Evolutionary conservation across 2,329 filamentous ascomycete genomes (phyloP).

Genomic region (Talaromyces sp.): DNA sequence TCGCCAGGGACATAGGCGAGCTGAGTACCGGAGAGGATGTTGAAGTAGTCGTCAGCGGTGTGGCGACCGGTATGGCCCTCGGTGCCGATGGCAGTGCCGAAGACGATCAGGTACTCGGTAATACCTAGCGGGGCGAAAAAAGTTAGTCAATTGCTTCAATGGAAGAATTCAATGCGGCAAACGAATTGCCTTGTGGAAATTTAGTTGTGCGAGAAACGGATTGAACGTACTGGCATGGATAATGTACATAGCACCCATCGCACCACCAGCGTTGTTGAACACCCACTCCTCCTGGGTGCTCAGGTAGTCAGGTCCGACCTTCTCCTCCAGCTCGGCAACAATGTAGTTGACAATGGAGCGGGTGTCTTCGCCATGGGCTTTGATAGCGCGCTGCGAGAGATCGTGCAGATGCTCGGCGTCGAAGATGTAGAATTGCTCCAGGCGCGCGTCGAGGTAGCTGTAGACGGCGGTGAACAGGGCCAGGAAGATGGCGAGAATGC

Average conservation of each 20-base stretch:
- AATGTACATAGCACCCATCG: slow-evolving; percentile 90
- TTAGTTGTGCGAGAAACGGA: neutral
- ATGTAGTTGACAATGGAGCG: slow-evolving; percentile 69
- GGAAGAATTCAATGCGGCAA: neutral
- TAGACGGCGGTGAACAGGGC: slow-evolving; percentile 41
- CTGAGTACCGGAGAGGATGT: slow-evolving; percentile 66
- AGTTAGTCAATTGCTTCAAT: slow-evolving; percentile 4
- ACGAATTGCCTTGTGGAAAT: neutral
- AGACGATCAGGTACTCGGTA: slow-evolving; percentile 89
- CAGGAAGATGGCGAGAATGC: slow-evolving; percentile 37
- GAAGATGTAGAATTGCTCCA: slow-evolving; percentile 72
- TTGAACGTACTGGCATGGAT: slow-evolving; percentile 74
- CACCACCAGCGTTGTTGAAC: slow-evolving; percentile 88
- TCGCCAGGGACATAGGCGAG: slow-evolving; percentile 42
- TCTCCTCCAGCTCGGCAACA: slow-evolving; percentile 65
- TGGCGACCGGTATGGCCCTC: slow-evolving; percentile 87
- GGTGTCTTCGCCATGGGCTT: slow-evolving; percentile 74
- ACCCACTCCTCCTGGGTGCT: slow-evolving; percentile 80
- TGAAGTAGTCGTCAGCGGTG: slow-evolving; percentile 92
- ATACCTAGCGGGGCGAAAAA: slow-evolving; percentile 48
- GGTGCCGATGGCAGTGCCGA: slow-evolving; percentile 69
- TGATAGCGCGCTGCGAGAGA: slow-evolving; percentile 67
- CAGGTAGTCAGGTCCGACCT: slow-evolving; percentile 54
- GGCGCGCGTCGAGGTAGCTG: slow-evolving; percentile 40
- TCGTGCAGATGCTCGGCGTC: slow-evolving; percentile 68